Evolutionary conservation across 345 rosid genomes (phyloP).

Genomic region (Camelina neglecta): DNA sequence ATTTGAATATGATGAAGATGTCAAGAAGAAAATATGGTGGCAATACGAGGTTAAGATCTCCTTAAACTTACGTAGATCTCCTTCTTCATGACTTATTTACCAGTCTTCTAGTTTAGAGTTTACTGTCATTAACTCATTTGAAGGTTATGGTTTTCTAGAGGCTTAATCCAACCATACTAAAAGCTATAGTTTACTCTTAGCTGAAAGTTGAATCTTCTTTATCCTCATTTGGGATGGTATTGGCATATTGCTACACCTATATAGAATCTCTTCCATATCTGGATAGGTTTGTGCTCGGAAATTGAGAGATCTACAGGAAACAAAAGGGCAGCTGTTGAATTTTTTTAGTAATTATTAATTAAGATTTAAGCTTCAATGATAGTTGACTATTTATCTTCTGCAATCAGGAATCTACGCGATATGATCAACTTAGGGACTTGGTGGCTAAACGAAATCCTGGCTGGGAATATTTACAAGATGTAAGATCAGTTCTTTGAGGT

Average conservation of each 20-base stretch:
- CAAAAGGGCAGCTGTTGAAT: neutral
- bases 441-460: constrained; percentile 88
- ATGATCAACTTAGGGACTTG: constrained; percentile 83
- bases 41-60: constrained; percentile 69
- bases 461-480: constrained; percentile 94
- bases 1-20: constrained; percentile 77
- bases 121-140: constrained; percentile 5
- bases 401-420: constrained; percentile 79
- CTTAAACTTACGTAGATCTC: constrained; percentile 16
- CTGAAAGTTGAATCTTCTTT: too few species aligned
- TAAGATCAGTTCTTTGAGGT: constrained; percentile 44
- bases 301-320: too few species aligned
- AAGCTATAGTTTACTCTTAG: neutral
- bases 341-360: constrained; percentile 1
- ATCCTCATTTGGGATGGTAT: too few species aligned
- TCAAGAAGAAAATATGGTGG: constrained; percentile 92
- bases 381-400: constrained; percentile 32
- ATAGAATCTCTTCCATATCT: too few species aligned
- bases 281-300: too few species aligned
- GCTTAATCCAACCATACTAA: constrained; percentile 2
- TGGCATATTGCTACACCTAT: too few species aligned
- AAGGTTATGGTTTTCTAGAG: constrained; percentile 28
- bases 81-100: constrained; percentile 7
- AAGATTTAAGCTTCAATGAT: constrained; percentile 13
- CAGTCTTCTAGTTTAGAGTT: constrained; percentile 11